Conservation (phyloP, 805 yeast species). For the Saturnispora saitoi region DNA sequence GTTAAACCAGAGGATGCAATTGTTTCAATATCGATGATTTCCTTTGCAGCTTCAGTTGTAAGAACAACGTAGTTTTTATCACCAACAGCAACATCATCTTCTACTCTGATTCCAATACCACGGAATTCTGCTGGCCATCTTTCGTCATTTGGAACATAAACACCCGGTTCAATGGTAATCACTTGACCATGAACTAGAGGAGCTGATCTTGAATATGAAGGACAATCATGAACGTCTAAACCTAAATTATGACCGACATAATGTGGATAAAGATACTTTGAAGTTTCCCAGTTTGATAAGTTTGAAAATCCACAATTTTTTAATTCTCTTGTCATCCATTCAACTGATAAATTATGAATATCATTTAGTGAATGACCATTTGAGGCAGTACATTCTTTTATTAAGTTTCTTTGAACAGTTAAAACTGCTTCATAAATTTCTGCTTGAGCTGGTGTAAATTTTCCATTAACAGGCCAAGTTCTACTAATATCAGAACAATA, state of each 20-base stretch:
- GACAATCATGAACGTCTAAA: slow-evolving; percentile 80
- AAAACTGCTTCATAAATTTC: slow-evolving; percentile 87
- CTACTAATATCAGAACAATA: slow-evolving; percentile 94
- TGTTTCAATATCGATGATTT: slow-evolving; percentile 69
- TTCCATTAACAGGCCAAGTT: slow-evolving; percentile 86
- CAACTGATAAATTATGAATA: slow-evolving; percentile 63
- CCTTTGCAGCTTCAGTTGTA: slow-evolving; percentile 81
- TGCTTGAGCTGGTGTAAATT: slow-evolving; percentile 66
- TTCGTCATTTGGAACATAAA: slow-evolving; percentile 71
- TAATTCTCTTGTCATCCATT: slow-evolving; percentile 51
- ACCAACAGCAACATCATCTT: slow-evolving; percentile 86
- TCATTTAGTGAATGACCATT: slow-evolving; percentile 55
- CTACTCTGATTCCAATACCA: slow-evolving; percentile 89
- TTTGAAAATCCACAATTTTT: slow-evolving; percentile 60
- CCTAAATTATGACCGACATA: slow-evolving; percentile 95
- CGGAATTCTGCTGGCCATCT: slow-evolving; percentile 73
- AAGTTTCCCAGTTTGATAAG: slow-evolving; percentile 43
- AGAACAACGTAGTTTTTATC: slow-evolving; percentile 43
- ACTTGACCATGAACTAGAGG: slow-evolving; percentile 64
- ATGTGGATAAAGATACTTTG: slow-evolving; percentile 72
- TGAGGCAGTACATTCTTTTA: slow-evolving; percentile 53
- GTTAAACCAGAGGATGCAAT: slow-evolving; percentile 55
- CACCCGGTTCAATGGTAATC: slow-evolving; percentile 91
- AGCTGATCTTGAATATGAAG: slow-evolving; percentile 48
- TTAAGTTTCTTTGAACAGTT: slow-evolving; percentile 71